Base-by-base conservation (phyloP, 306 rosid species). In the Trifolium dubium region DNA sequence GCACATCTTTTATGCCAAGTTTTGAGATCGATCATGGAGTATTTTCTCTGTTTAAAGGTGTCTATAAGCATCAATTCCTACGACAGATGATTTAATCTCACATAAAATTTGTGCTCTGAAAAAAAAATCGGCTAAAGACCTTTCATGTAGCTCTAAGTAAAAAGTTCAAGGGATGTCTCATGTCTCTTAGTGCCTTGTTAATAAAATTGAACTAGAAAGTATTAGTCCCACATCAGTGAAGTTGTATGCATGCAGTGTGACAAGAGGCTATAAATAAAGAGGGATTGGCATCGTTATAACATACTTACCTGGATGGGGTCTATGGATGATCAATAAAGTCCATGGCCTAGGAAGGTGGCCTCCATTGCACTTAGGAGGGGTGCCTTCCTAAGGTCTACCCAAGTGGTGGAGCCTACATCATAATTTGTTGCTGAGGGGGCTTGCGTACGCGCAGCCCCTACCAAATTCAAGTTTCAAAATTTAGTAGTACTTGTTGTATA, bases 371-470 rank as follows among this genome's bases (percentile, higher is more conserved):
- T 29, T 64, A 5, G 87, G 83, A 86, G 84, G 86, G 86, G 88
- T 80, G 77, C 73, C 19, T 2, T 50, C 15, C 75, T 83, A 87
- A 76, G 91, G 86, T 89, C 92, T 89, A 78, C 62, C 72, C 85
- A 23, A 44, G 84, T 23, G 82, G 80, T 60, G 34, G 88, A 81
- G 55, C 80, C 86, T 83, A 59, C 79, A 63, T 88, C 86, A 67
- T 71, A 69, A 88, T 88, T 85, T 88, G 85, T 88, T 76, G 39
- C 6, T 40, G 85, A 54, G 74, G 85, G 79, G 86, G 83, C 76
- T 67, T 85, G 89, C 85, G 88, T 85, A 2, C 86, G 86, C 85
- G 86, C 83, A 69, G 75, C 79, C 85, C 51, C 86, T 8, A 53
- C 14, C 60, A 13, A 53, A 8, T 53, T 4, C 4, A 11, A 44